Conservation (phyloP, 2,329 filamentous ascomycete genomes). For the Hypoxylon sp. region DNA sequence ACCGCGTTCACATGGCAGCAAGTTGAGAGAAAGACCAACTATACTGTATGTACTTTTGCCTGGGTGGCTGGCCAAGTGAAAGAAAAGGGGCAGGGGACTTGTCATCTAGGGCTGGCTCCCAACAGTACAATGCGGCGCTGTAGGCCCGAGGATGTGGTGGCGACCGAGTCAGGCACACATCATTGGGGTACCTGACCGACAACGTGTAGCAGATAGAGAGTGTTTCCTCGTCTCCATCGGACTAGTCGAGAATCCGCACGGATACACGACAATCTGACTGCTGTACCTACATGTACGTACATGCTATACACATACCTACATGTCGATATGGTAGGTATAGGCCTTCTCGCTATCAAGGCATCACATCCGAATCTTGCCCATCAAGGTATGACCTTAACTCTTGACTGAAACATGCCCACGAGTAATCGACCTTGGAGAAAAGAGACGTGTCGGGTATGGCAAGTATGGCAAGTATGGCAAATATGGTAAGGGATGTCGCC, state of each 20-base stretch:
- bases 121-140: background rate
- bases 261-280: constrained; percentile 19
- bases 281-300: constrained; percentile 2
- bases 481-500: background rate
- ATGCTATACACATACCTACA: no score
- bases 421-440: no score
- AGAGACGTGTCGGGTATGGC: no score
- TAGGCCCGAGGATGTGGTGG: constrained; percentile 21
- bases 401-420: no score
- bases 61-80: no score
- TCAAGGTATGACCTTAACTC: no score
- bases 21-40: background rate
- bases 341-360: background rate
- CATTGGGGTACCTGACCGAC: constrained; percentile 18
- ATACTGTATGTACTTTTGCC: no score
- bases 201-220: constrained; percentile 13
- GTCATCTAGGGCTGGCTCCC: background rate
- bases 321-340: no score
- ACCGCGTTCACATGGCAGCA: constrained; percentile 22
- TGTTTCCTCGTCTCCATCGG: constrained; percentile 20
- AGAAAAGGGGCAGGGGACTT: background rate
- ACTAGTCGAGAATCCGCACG: constrained; percentile 25
- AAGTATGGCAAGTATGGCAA: no score
- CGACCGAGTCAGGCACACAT: constrained; percentile 27
- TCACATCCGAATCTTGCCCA: no score